These are phyloP conservation scores for Aspergillus glaucus DNA, from an alignment of 2,329 filamentous ascomycete genomes.

Conservation along the genomic window DNA sequence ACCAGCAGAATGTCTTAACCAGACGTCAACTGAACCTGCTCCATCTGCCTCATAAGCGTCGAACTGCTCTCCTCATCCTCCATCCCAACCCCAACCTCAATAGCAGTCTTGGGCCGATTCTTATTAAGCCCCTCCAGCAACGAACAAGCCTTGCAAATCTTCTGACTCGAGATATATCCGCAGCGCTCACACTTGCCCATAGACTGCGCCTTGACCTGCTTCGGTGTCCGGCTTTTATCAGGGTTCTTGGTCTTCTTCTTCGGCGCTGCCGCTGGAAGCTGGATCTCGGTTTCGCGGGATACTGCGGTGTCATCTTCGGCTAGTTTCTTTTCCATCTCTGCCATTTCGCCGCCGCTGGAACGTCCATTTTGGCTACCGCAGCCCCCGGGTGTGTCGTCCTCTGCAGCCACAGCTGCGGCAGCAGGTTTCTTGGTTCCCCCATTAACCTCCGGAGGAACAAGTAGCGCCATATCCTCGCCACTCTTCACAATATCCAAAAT, in stretches of 20 bases:
- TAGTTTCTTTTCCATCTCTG: constrained; percentile 70
- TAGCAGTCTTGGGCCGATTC: constrained; percentile 44
- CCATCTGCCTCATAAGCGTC: constrained; percentile 47
- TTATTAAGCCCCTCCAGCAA: constrained; percentile 89
- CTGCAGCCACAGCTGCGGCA: constrained; percentile 28
- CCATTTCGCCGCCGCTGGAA: constrained; percentile 69
- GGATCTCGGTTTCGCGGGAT: constrained; percentile 62
- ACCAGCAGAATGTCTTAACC: constrained; percentile 17
- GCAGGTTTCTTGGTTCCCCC: constrained; percentile 8
- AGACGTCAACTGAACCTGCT: constrained; percentile 38
- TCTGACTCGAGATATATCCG: constrained; percentile 92
- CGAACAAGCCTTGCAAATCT: constrained; percentile 87
- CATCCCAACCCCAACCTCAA: constrained; percentile 37
- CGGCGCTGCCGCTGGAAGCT: constrained; percentile 20
- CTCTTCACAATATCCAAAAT: constrained; percentile 92
- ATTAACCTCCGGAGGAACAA: constrained; percentile 61
- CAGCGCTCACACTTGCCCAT: constrained; percentile 80
- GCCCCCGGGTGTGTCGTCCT: constrained; percentile 55
- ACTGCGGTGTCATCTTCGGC: constrained; percentile 56
- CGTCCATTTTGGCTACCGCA: constrained; percentile 68
- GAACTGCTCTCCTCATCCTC: constrained; percentile 48
- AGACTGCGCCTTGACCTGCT: constrained; percentile 52
- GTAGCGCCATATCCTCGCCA: constrained; percentile 88
- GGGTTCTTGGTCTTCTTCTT: constrained; percentile 17
- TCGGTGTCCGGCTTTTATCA: constrained; percentile 29